phyloP scores from a whole-genome alignment of 169 alveolate genomes.

The Plasmodium yoelii region DNA sequence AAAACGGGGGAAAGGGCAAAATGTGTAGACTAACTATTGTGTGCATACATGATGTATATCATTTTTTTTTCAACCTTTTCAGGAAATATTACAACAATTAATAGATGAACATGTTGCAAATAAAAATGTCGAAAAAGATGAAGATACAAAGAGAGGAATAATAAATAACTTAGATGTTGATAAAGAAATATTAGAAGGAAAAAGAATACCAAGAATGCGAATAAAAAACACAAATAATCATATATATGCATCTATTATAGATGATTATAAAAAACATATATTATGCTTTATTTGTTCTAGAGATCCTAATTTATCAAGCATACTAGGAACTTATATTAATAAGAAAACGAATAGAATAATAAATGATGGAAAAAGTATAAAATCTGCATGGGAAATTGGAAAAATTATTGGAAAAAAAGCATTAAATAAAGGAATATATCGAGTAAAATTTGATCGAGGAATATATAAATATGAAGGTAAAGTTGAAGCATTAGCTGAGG shows the following conservation, averaged over 20 bases:
- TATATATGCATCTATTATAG: conserved; percentile 83
- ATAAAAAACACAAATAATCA: conserved; percentile 80
- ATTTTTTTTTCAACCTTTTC: neutral
- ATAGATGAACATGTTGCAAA: conserved; percentile 73
- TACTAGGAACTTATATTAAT: conserved; percentile 82
- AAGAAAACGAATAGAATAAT: conserved; percentile 77
- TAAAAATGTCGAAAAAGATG: conserved; percentile 76
- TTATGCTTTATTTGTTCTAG: conserved; percentile 80
- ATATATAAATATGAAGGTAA: conserved; percentile 83
- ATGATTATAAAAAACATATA: conserved; percentile 78
- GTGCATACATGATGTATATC: neutral
- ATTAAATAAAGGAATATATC: conserved; percentile 80
- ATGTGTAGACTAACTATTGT: neutral
- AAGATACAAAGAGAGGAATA: conserved; percentile 44
- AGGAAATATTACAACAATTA: conserved; percentile 25
- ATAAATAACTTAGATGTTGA: conserved; percentile 44
- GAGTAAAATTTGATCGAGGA: conserved; percentile 82
- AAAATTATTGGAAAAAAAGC: conserved; percentile 82
- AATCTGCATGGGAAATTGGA: conserved; percentile 85
- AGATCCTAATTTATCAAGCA: conserved; percentile 66
- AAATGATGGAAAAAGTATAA: conserved; percentile 82
- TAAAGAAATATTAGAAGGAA: conserved; percentile 81
- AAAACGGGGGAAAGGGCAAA: neutral
- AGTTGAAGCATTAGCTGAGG: conserved; percentile 86
- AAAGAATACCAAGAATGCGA: conserved; percentile 80